A percentile compares a stretch with the other conserved stretches of the same genome.
Conservation (phyloP, 2,329 filamentous ascomycete genomes). For the Fonsecaea multimorphosa region DNA sequence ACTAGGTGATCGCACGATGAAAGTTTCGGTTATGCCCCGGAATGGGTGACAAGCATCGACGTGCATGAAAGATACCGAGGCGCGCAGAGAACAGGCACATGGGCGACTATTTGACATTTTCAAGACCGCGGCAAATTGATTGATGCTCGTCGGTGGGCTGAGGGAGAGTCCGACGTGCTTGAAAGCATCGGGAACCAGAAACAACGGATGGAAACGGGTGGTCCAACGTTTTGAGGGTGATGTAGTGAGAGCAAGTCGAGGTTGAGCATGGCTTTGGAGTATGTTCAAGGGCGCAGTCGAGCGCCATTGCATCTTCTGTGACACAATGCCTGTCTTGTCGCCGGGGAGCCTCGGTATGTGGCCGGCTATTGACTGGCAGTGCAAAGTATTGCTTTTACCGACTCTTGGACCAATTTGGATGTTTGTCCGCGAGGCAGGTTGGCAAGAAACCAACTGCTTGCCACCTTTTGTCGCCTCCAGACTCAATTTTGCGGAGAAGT, state of each 20-base stretch:
- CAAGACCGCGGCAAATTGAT: not conserved
- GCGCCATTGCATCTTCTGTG: not conserved
- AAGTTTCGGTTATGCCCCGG: not conserved
- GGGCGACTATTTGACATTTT: not conserved
- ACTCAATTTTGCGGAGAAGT: slow-evolving; percentile 7
- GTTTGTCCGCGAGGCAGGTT: not conserved
- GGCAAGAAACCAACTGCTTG: not conserved
- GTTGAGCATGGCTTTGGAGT: not conserved
- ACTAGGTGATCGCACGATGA: not conserved
- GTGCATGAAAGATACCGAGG: slow-evolving; percentile 28
- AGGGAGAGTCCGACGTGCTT: not conserved
- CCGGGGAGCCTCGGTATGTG: slow-evolving; percentile 22
- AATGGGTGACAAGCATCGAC: slow-evolving; percentile 1
- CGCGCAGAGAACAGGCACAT: not conserved
- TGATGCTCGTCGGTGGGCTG: not conserved
- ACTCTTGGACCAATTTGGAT: slow-evolving; percentile 3
- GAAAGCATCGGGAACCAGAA: not conserved
- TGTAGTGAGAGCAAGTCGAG: not conserved
- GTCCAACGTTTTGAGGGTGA: not conserved
- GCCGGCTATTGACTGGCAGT: slow-evolving; percentile 14
- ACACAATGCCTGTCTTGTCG: not conserved
- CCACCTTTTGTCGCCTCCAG: not conserved
- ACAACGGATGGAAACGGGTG: not conserved
- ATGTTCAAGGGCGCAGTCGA: not conserved
- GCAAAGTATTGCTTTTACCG: not conserved